Evolutionary conservation across 805 yeast genomes (phyloP), one percentile per base, ranked within the genome.

Genomic region (Saccharomycopsis capsularis): DNA sequence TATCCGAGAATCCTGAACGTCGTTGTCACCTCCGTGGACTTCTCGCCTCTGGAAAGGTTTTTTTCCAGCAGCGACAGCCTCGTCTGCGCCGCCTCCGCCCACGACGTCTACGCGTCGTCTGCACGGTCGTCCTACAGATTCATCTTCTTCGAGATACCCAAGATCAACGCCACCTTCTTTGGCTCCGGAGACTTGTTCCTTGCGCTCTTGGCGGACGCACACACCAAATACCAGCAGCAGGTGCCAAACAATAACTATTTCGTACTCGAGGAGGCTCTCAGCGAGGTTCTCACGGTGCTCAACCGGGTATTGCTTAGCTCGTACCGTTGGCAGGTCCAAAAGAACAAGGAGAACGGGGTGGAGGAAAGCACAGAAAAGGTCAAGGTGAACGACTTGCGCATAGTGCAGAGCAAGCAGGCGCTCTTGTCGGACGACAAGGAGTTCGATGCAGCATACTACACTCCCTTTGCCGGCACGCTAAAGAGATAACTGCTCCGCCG

Each of bases 171-270:
- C 7, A 65, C 69, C 1, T 84, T 83, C 60, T 80, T 79, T 37
- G 93, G 93, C 1, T 75, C 85, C 50, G 93, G 93, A 2, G 93
- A 85, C 60, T 63, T 85, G 16, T 82, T 84, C 60, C 69, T 81
- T 2, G 88, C 82, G 0, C 59, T 85, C 15, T 55, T 84, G 18
- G 70, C 82, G 2, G 76, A 82, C 55, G 62, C 68, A 1, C 72
- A 73, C 54, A 66, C 67, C 48, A 62, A 66, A 55, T 60, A 59
- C 27, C 48, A 25, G 21, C 11, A 44, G 50, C 2, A 42, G 40
- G 2, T 51, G 36, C 15, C 48, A 56, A n/a, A 47, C 48, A 44
- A 53, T 1, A 52, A 54, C 0, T 49, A 16, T 4, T 47, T 50
- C 0, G 60, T 67, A 3, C 52, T 72, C 15, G 50, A 52, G 0